These are phyloP conservation scores for Cyclotella cryptica DNA, from an alignment of 108 stramenopile genomes.

Conservation along the genomic window DNA sequence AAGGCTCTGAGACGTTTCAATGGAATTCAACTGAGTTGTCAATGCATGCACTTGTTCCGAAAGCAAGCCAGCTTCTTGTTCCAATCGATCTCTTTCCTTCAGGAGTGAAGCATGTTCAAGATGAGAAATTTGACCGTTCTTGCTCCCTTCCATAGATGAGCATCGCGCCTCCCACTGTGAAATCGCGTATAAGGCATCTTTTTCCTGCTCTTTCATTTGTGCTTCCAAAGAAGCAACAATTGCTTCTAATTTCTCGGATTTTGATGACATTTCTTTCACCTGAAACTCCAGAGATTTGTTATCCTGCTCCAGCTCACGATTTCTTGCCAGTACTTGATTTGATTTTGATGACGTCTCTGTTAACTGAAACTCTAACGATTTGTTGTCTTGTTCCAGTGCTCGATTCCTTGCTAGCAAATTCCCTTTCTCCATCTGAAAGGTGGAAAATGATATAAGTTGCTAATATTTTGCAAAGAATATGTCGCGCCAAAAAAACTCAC, in stretches of 20 bases:
- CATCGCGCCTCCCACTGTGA: conserved; percentile 59
- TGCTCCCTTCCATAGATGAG: conserved; percentile 41
- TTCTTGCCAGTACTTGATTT: background rate
- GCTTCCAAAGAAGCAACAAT: conserved; percentile 14
- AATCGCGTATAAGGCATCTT: conserved; percentile 66
- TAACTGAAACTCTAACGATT: conserved; percentile 24
- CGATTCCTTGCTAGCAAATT: conserved; percentile 41
- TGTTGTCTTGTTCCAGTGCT: conserved; percentile 46
- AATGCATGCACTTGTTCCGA: conserved; percentile 31
- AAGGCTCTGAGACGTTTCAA: conserved; percentile 1
- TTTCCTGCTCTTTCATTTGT: conserved; percentile 54
- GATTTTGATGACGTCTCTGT: conserved; percentile 2
- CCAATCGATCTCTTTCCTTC: background rate
- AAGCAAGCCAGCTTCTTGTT: conserved; percentile 1
- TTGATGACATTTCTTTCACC: conserved; percentile 7
- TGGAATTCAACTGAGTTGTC: conserved; percentile 31
- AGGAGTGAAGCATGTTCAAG: background rate
- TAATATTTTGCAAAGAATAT: background rate
- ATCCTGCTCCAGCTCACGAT: background rate
- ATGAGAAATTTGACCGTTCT: conserved; percentile 1
- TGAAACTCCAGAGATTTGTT: conserved; percentile 18
- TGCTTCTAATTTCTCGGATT: conserved; percentile 1
- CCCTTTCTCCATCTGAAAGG: conserved; percentile 24
- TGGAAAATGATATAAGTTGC: background rate
- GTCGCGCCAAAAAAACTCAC: background rate